Evolutionary conservation across 805 yeast species (phyloP), one percentile per base, ranked within the genome.

Genomic region (Schizosaccharomyces osmophilus): DNA sequence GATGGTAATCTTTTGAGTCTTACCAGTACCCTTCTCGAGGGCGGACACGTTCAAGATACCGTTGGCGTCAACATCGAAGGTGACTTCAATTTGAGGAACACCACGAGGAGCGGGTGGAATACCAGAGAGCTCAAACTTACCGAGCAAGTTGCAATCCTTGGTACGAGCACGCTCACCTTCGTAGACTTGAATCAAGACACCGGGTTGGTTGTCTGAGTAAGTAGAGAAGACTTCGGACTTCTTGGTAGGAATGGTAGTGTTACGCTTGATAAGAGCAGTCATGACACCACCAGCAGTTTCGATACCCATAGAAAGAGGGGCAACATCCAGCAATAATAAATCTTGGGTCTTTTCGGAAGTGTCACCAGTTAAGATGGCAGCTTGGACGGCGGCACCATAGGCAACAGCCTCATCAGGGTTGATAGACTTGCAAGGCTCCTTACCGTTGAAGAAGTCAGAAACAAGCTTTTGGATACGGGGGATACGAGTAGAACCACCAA

Each of bases 321-420:
- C 93, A 74, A 89, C 97, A 81, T 89, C 97, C 73, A 90, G 82
- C 71, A 89, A 80, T 73, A 90, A 79, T 74, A 88, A 79, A 75
- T 88, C 97, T 79, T 88, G 95, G 65, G 96, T 88, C 84, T 87
- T 87, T 65, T 95, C 83, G 54, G 96, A 88, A 68, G 90, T 83
- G 77, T 88, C 96, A 78, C 97, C 97, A 64, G 95, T 82, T 73
- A 88, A 81, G 72, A 88, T 89, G 68, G 96, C 96, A 68, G 95
- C 96, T 79, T 88, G 97, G 68, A 88, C 96, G 65, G 96, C 96
- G 68, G 97, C 97, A 84, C 97, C 96, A 78, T 88, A 88, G 71
- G 97, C 97, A 75, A 88, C 97, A 71, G 97, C 97, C 79, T 88
- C 97, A 80, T 88, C 97, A 69, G 97, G 96, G 82, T 88, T 88